Evolutionary conservation across 805 yeast species (phyloP).

Genomic region (Peterozyma xylosa): DNA sequence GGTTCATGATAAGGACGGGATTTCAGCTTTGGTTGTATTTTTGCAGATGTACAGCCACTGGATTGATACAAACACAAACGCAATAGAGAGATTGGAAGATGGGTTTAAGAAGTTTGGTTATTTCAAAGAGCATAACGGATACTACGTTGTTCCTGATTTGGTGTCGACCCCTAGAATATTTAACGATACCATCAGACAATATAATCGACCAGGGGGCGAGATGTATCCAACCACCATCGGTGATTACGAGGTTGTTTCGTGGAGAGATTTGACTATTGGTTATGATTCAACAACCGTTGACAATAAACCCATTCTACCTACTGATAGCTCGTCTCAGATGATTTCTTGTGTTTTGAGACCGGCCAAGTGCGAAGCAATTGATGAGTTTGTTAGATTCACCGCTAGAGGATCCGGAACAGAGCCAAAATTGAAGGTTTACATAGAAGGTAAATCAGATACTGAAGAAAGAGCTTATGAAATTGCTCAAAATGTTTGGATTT

Average conservation of each 20-base stretch:
- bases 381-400: constrained; percentile 58
- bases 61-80: constrained; percentile 29
- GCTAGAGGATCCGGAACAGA: constrained; percentile 96
- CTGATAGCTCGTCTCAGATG: constrained; percentile 76
- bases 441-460: constrained; percentile 58
- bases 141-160: constrained; percentile 60
- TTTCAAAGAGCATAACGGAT: constrained; percentile 81
- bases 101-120: constrained; percentile 68
- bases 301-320: constrained; percentile 57
- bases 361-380: constrained; percentile 8
- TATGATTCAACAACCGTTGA: constrained; percentile 63
- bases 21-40: constrained; percentile 71
- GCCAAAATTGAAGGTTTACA: constrained; percentile 86
- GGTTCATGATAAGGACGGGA: constrained; percentile 90
- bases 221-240: constrained; percentile 48
- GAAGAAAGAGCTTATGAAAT: constrained; percentile 39
- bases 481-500: constrained; percentile 64
- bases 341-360: constrained; percentile 52
- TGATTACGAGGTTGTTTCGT: constrained; percentile 43
- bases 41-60: constrained; percentile 58
- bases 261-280: constrained; percentile 85
- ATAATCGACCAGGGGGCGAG: constrained; percentile 9
- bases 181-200: constrained; percentile 26
- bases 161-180: constrained; percentile 48
- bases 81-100: constrained; percentile 42